Base-by-base conservation (phyloP, 805 yeast species). In the Nakazawaea peltata region DNA sequence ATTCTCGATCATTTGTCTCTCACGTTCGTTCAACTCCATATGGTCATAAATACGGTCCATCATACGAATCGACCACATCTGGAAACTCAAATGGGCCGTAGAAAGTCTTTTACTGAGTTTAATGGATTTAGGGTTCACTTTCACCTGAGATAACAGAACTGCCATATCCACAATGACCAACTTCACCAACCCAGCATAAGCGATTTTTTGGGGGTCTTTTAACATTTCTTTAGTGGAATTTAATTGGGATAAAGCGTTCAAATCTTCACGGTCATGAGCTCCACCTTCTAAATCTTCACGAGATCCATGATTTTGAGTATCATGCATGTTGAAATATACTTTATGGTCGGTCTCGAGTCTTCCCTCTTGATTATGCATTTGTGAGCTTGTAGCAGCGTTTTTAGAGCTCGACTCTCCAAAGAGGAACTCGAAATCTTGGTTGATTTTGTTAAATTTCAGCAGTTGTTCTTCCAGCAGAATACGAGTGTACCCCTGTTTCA, bases 391-490 rank as follows among this genome's bases (percentile, higher is more conserved):
- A 7, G 7, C 10, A 10, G 10, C 10, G 7, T 56, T 45, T 26
- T 53, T 43, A 8, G 41, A 41, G 13, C 13, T 15, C 25, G 53
- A 60, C 29, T 50, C 54, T 33, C 48, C 57, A 44, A 74, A 73
- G 30, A 74, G 50, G 40, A 67, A 74, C 39, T 73, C 77, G 15
- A 77, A 72, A 41, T 68, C 64, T 41, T 61, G 57, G 47, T 74
- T 69, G 49, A 73, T 57, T 40, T 63, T 63, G 13, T 61, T 51
- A 42, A 81, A 82, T 44, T 78, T 75, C 15, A 79, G 79, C 6
- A 87, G 85, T 51, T 92, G 97, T 44, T 80, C 86, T 46, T 84
- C 92, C 1, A 78, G 82, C 19, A 86, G 85, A 7, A 92, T 81
- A 48, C 94, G 80, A 0, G 97, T 92, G 53, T 92, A 92, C 0